Percentiles rank a stretch among this genome's conserved stretches.
Evolutionary conservation across 2,329 filamentous ascomycete species (phyloP).

Genomic region (Aspergillus sp.): DNA sequence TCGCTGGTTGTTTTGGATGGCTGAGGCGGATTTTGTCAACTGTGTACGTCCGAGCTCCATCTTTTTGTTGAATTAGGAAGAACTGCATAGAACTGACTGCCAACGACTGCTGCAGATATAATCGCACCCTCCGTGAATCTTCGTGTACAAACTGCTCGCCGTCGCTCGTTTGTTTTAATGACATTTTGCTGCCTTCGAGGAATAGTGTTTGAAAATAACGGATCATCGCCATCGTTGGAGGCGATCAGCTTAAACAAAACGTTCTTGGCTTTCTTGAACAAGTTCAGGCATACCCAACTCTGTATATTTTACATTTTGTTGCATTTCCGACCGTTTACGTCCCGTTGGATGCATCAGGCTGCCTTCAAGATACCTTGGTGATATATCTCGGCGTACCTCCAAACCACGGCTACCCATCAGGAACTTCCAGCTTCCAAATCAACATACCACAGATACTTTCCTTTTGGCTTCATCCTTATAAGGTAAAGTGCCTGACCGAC

Average conservation of each 20-base stretch:
- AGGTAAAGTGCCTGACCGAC: constrained; percentile 13
- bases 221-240: constrained; percentile 6
- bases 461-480: neutral
- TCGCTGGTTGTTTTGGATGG: constrained; percentile 20
- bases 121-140: constrained; percentile 1
- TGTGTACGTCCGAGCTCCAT: constrained; percentile 27
- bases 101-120: constrained; percentile 15
- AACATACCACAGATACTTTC: neutral
- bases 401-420: neutral
- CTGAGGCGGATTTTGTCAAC: constrained; percentile 20
- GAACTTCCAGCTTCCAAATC: neutral
- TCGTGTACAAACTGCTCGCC: constrained; percentile 4
- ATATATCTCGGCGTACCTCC: neutral
- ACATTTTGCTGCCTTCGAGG: neutral
- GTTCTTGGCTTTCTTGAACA: neutral
- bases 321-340: neutral
- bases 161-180: constrained; percentile 18
- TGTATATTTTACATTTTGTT: neutral
- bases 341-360: neutral
- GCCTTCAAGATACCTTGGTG: neutral
- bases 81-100: constrained; percentile 10
- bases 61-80: neutral
- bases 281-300: neutral
- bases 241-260: neutral
- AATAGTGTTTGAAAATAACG: neutral